A percentile compares a stretch with the other conserved stretches of the same genome.
Conservation (phyloP, 1,284 basidiomycete species). For the Takashimella tepidaria region DNA sequence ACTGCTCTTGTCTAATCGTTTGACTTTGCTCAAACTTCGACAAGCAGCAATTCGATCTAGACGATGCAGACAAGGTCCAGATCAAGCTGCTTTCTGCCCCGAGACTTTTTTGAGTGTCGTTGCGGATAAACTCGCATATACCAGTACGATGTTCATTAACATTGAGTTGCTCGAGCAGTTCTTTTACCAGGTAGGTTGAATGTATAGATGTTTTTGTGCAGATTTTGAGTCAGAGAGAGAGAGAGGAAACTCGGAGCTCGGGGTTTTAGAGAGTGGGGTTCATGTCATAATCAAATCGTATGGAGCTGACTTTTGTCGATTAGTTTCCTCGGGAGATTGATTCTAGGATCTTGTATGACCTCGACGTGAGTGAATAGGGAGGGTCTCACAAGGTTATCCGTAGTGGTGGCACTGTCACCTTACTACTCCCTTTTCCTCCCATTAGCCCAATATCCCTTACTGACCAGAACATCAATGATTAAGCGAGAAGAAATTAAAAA, state of each 20-base stretch:
- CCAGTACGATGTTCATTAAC: conserved; percentile 97
- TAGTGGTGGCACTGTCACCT: too few relatives aligned
- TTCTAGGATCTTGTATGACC: conserved; percentile 83
- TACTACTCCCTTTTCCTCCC: not conserved
- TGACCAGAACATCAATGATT: too few relatives aligned
- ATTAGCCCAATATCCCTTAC: not conserved
- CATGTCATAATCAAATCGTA: too few relatives aligned
- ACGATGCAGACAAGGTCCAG: conserved; percentile 79
- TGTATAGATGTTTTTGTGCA: not conserved
- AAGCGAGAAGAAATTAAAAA: conserved; percentile 66
- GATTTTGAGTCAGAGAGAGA: too few relatives aligned
- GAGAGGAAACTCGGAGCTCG: too few relatives aligned
- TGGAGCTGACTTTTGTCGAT: too few relatives aligned
- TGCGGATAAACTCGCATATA: conserved; percentile 93
- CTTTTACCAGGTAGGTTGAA: conserved; percentile 77
- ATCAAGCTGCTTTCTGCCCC: conserved; percentile 84
- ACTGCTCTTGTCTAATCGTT: conserved; percentile 73
- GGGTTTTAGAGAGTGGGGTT: too few relatives aligned
- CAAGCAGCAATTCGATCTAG: conserved; percentile 77
- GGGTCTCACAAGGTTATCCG: conserved; percentile 1
- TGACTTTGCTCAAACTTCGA: conserved; percentile 77
- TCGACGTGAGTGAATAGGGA: conserved; percentile 60
- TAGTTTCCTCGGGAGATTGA: conserved; percentile 97
- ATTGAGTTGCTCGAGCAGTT: conserved; percentile 96
- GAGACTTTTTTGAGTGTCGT: conserved; percentile 96